Evolutionary conservation across 345 rosid genomes (phyloP), one percentile per base, ranked within the genome.

Genomic region (Eucalyptus regnans): DNA sequence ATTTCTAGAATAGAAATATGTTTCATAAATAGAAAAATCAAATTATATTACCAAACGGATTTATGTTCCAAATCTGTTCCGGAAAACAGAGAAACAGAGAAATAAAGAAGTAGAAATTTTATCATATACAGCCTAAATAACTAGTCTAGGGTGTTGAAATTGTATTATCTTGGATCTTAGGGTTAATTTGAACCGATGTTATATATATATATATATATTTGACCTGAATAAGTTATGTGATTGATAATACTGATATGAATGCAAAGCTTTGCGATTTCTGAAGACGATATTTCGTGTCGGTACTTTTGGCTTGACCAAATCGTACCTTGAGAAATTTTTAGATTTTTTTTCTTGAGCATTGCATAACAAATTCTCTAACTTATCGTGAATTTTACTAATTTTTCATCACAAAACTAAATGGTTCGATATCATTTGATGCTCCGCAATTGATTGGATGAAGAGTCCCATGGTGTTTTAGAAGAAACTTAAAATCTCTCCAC

Each of bases 401-500:
- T 29, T 7, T 29, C 18, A 3, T 62, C 33, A 29, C 4, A 62
- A 29, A 29, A 62, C 4, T 3, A 62, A 29, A 62, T 15, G 9
- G n/a, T 64, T 64, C 20, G 8, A 14, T 8, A 12, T 6, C 20
- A 0, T n/a, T 4, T 0, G 8, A 66, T 66, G 3, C 22, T 66
- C 22, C 6, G 0, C 4, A n/a, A n/a, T n/a, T 14, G 76, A 29
- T 0, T 29, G 4, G 1, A 62, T 13, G 0, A 29, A 2, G 3
- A 0, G 4, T 62, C 71, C 13, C 18, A 13, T 7, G 23, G 6
- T 31, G 9, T 66, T 66, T 66, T 15, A 64, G 18, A 64, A n/a
- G 76, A 14, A 64, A 64, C 0, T 64, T 7, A n/a, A 64, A 64
- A 17, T 31, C 80, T 31, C 7, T 68, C 12, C 44, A 33, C 1